Conservation (phyloP, 2,329 filamentous ascomycete genomes). For the Sporothrix pseudoabietina region DNA sequence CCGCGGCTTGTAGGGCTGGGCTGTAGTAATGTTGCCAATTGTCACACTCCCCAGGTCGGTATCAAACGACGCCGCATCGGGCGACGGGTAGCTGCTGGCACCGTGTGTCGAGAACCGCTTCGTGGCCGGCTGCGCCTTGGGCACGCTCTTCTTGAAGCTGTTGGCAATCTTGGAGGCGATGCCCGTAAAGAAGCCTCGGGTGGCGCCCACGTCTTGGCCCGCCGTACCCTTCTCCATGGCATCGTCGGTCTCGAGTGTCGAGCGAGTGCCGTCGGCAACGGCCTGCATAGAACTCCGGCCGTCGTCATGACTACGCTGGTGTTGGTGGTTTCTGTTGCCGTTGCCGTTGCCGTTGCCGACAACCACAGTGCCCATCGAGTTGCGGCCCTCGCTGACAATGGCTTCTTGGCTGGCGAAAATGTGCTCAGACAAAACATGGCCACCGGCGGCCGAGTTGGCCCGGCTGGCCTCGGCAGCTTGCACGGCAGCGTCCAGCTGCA, state of each 20-base stretch:
- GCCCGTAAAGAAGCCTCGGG: constrained; percentile 24
- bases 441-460: neutral
- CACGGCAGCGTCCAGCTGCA: constrained; percentile 20
- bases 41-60: constrained; percentile 34
- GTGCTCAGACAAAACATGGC: neutral
- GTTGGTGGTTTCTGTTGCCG: neutral
- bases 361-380: neutral
- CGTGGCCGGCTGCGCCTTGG: constrained; percentile 2
- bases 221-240: neutral
- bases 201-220: neutral
- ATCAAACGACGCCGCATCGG: constrained; percentile 30
- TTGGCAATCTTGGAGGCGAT: constrained; percentile 24
- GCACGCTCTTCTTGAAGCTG: constrained; percentile 24
- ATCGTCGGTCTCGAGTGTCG: constrained; percentile 11
- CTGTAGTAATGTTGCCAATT: constrained; percentile 33
- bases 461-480: neutral
- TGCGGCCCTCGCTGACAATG: constrained; percentile 27
- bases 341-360: neutral
- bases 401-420: constrained; percentile 30
- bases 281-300: constrained; percentile 1
- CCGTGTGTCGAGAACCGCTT: constrained; percentile 17
- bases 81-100: constrained; percentile 25
- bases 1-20: constrained; percentile 33
- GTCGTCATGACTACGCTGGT: neutral
- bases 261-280: constrained; percentile 23